Evolutionary conservation across 2,329 filamentous ascomycete species (phyloP).

Genomic region (Neopestalotiopsis sp.): DNA sequence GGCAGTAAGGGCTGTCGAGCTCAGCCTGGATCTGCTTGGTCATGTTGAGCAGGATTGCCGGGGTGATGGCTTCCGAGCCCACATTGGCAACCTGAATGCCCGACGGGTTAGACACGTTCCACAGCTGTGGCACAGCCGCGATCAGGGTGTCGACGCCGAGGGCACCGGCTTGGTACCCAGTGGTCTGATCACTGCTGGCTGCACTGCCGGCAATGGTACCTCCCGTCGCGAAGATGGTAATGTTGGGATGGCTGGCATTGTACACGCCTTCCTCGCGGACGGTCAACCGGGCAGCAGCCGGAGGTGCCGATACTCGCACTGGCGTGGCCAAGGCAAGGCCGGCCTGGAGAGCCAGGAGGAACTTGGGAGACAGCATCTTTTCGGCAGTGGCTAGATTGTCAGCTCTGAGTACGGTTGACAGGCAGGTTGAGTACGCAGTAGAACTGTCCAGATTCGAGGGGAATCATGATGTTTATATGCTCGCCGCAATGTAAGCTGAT

Average conservation of each 20-base stretch:
- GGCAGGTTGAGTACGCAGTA: not conserved
- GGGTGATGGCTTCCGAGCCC: constrained; percentile 52
- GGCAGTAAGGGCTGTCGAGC: constrained; percentile 45
- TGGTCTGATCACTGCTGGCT: constrained; percentile 50
- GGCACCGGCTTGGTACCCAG: constrained; percentile 46
- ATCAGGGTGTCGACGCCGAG: constrained; percentile 57
- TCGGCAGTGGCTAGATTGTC: not conserved
- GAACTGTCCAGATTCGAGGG: not conserved
- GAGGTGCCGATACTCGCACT: not conserved
- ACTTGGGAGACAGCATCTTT: not conserved
- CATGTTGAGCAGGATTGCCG: constrained; percentile 52
- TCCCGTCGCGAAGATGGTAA: constrained; percentile 62
- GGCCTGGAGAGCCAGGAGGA: not conserved
- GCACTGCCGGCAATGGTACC: constrained; percentile 64
- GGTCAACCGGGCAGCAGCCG: not conserved
- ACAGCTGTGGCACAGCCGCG: constrained; percentile 58
- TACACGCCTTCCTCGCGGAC: not conserved
- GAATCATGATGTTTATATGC: not conserved
- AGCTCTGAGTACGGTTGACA: not conserved
- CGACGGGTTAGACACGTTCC: constrained; percentile 58
- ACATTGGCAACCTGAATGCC: constrained; percentile 58
- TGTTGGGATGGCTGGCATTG: constrained; percentile 46
- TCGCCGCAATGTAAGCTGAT: not conserved
- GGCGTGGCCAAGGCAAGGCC: not conserved
- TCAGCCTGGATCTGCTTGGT: constrained; percentile 53